Percentiles rank a stretch among this genome's conserved stretches.
These are phyloP conservation scores for Quercus lobata DNA, from an alignment of 331 rosid species.

Conservation along the genomic window DNA sequence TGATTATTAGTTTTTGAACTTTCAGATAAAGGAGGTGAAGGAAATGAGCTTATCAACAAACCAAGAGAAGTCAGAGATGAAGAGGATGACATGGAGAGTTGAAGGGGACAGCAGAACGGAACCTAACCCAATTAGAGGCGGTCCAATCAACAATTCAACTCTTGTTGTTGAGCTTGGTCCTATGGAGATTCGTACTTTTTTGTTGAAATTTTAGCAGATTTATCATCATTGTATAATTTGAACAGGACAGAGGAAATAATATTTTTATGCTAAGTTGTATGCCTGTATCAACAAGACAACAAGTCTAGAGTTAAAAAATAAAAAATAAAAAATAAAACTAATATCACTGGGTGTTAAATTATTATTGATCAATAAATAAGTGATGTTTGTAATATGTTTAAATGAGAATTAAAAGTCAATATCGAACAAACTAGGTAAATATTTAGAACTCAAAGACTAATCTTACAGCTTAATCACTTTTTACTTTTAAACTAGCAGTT, in stretches of 20 bases:
- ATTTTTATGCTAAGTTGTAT: too few relatives aligned
- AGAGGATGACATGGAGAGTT: constrained; percentile 61
- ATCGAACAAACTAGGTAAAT: too few relatives aligned
- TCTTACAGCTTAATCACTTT: too few relatives aligned
- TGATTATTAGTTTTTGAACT: background rate
- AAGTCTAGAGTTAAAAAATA: too few relatives aligned
- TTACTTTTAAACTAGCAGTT: too few relatives aligned
- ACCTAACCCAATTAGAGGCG: constrained; percentile 38
- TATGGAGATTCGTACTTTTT: constrained; percentile 71
- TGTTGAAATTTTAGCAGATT: constrained; percentile 37
- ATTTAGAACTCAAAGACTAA: too few relatives aligned
- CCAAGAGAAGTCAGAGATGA: constrained; percentile 69
- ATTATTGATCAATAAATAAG: too few relatives aligned
- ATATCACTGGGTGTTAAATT: too few relatives aligned
- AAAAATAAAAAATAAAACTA: too few relatives aligned
- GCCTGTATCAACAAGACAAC: too few relatives aligned
- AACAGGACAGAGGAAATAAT: background rate
- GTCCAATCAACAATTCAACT: constrained; percentile 30
- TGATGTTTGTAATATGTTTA: accelerated
- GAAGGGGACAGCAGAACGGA: constrained; percentile 37
- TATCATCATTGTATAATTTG: background rate
- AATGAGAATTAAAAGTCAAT: too few relatives aligned
- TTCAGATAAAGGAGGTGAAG: constrained; percentile 53
- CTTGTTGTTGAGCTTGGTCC: constrained; percentile 71
- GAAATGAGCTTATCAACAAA: constrained; percentile 71